phyloP scores from a whole-genome alignment of 192 early-diverging fungal genomes.

The Helicostylum pulchrum region DNA sequence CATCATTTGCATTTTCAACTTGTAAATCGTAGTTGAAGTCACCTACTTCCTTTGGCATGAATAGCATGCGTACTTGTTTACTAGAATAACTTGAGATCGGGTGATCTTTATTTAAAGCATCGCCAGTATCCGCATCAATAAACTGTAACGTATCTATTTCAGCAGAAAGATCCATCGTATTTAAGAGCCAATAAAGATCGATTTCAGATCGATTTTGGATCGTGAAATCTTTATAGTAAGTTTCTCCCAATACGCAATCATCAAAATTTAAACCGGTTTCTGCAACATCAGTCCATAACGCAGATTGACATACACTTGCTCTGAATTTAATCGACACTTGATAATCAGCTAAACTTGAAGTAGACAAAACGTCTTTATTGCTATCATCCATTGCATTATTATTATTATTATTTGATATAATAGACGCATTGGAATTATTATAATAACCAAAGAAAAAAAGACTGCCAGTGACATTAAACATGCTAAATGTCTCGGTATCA shows the following conservation, averaged over 20 bases:
- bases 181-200: conserved; percentile 84
- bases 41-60: conserved; percentile 82
- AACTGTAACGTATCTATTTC: conserved; percentile 67
- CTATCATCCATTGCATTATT: background rate
- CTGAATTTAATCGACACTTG: conserved; percentile 71
- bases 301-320: conserved; percentile 83
- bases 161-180: conserved; percentile 62
- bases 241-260: conserved; percentile 86
- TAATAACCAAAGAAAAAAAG: conserved; percentile 81
- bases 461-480: conserved; percentile 77
- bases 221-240: conserved; percentile 88
- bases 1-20: conserved; percentile 89
- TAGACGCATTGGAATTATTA: conserved; percentile 5
- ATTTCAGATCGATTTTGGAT: conserved; percentile 90
- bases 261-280: conserved; percentile 93
- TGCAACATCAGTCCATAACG: conserved; percentile 88
- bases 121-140: conserved; percentile 70
- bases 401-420: background rate
- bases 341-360: conserved; percentile 42
- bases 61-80: conserved; percentile 74
- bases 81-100: conserved; percentile 70
- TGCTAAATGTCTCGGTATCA: conserved; percentile 63
- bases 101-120: conserved; percentile 34
- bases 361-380: conserved; percentile 7
- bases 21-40: conserved; percentile 90